Conservation (phyloP, 495 filamentous ascomycete species). For the Bryoglossum gracile region DNA sequence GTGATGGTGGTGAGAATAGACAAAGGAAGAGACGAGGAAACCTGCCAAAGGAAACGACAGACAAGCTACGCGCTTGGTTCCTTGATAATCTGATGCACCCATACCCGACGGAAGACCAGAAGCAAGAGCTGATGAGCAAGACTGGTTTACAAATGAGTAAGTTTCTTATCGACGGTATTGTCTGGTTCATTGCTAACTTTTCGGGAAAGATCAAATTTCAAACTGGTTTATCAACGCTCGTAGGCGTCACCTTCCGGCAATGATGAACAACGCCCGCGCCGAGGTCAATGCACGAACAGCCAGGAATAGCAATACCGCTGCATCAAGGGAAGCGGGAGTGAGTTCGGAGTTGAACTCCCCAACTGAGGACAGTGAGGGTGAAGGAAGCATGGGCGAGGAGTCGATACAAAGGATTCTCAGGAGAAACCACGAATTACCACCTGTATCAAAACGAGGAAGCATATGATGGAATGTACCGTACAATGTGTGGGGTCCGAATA, state of each 20-base stretch:
- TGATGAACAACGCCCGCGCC: slow-evolving; percentile 47
- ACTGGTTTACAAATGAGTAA: slow-evolving; percentile 78
- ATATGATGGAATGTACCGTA: too few relatives aligned
- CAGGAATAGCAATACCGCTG: too few relatives aligned
- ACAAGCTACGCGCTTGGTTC: slow-evolving; percentile 77
- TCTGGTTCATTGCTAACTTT: too few relatives aligned
- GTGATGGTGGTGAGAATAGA: slow-evolving; percentile 39
- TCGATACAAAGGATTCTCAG: too few relatives aligned
- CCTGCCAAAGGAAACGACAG: slow-evolving; percentile 77
- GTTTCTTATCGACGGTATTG: slow-evolving; percentile 30
- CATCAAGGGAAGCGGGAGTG: too few relatives aligned
- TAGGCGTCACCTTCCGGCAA: slow-evolving; percentile 63
- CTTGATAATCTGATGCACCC: slow-evolving; percentile 68
- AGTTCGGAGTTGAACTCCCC: too few relatives aligned
- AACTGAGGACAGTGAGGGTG: too few relatives aligned
- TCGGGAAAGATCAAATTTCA: slow-evolving; percentile 67
- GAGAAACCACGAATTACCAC: too few relatives aligned
- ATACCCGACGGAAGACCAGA: slow-evolving; percentile 87
- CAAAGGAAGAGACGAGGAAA: slow-evolving; percentile 65
- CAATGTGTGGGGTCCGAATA: too few relatives aligned
- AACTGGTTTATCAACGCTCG: slow-evolving; percentile 97
- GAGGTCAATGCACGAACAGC: too few relatives aligned
- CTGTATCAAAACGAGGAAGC: too few relatives aligned
- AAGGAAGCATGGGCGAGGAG: too few relatives aligned
- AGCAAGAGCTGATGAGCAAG: slow-evolving; percentile 67